Conservation (phyloP, 176 grass and related monocot species). For the Pharus latifolius region DNA sequence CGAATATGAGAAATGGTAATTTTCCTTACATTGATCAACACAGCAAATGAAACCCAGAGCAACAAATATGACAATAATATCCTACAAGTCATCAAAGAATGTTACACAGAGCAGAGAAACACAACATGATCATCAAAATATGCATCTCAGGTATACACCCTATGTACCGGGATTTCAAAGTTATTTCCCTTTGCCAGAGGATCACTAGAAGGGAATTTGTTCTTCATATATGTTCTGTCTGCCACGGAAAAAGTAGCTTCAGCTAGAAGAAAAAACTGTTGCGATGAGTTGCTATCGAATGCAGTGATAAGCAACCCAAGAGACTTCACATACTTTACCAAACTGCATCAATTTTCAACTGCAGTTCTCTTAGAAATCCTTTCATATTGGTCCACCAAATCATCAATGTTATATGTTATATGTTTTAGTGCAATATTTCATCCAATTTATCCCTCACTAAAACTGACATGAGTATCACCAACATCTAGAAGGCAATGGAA, state of each 20-base stretch:
- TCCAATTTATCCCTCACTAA: background rate
- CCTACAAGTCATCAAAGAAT: background rate
- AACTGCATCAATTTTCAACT: background rate
- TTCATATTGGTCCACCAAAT: background rate
- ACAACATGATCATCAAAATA: background rate
- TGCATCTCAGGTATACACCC: background rate
- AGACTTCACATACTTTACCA: background rate
- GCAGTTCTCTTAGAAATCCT: background rate
- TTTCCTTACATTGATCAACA: background rate
- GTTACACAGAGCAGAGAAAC: background rate
- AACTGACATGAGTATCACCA: background rate
- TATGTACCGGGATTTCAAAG: background rate
- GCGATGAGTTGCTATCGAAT: no score
- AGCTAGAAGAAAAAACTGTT: background rate
- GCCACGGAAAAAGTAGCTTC: background rate
- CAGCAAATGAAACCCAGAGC: background rate
- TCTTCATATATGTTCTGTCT: background rate
- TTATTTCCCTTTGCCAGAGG: background rate
- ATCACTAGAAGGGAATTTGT: background rate
- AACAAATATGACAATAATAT: background rate
- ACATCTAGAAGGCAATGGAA: background rate
- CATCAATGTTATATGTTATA: background rate
- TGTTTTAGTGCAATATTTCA: background rate
- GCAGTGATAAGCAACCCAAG: background rate
- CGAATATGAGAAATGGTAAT: background rate